phyloP scores from a whole-genome alignment of 176 grass and related monocot species.

The Raddia guianensis region DNA sequence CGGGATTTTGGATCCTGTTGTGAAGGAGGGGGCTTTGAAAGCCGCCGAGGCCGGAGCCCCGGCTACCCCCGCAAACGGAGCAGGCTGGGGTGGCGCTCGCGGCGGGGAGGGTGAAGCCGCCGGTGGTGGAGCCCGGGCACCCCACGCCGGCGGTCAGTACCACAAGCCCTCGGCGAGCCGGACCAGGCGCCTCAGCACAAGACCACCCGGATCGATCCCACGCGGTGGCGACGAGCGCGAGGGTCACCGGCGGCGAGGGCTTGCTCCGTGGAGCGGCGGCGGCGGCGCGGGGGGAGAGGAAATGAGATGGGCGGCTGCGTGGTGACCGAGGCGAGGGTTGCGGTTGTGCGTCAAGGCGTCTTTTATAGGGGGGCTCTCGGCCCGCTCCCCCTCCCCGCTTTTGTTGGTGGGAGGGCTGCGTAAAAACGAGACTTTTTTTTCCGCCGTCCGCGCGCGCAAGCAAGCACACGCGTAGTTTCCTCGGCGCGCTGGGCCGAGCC shows the following conservation, averaged over 20 bases:
- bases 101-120: slow-evolving; percentile 58
- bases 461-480: not conserved
- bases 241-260: not conserved
- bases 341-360: not conserved
- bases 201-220: no score
- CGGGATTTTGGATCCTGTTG: slow-evolving; percentile 73
- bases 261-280: not conserved
- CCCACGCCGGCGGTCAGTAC: slow-evolving; percentile 89
- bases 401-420: not conserved
- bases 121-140: slow-evolving; percentile 54
- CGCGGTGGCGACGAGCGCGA: slow-evolving; percentile 1
- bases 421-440: not conserved
- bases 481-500: not conserved
- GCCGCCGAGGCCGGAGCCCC: slow-evolving; percentile 99
- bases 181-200: no score
- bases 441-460: not conserved
- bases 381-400: not conserved
- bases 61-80: slow-evolving; percentile 98
- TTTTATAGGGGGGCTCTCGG: slow-evolving; percentile 38
- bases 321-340: slow-evolving; percentile 38
- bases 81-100: slow-evolving; percentile 52
- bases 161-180: not conserved
- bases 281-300: not conserved
- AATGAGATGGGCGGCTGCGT: slow-evolving; percentile 20
- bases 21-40: slow-evolving; percentile 95